These are phyloP conservation scores for Citrus medica DNA, from an alignment of 345 rosid genomes.

Conservation along the genomic window DNA sequence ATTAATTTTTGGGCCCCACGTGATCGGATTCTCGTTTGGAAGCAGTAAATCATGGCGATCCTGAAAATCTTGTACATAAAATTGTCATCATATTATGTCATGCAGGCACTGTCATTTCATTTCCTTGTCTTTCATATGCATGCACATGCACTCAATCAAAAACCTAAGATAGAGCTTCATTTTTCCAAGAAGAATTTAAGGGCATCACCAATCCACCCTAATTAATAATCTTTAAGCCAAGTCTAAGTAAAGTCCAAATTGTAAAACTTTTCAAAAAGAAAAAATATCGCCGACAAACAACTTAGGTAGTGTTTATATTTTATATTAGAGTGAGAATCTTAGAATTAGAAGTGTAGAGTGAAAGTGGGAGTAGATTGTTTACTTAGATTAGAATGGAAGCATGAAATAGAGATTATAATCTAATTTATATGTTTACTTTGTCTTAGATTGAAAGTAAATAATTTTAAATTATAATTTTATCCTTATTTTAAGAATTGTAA, in stretches of 20 bases:
- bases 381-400: accelerated
- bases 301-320: too few relatives aligned
- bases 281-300: background rate
- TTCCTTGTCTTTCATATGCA: background rate
- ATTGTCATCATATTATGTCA: background rate
- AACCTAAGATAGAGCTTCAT: background rate
- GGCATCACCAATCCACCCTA: background rate
- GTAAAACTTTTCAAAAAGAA: background rate
- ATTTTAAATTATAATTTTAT: too few relatives aligned
- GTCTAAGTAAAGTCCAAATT: slow-evolving; percentile 11
- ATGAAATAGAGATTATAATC: too few relatives aligned
- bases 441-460: too few relatives aligned
- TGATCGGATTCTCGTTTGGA: background rate
- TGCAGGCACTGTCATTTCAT: slow-evolving; percentile 6
- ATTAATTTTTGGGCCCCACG: slow-evolving; percentile 1
- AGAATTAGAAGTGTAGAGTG: too few relatives aligned
- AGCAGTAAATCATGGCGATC: background rate
- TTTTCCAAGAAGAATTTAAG: background rate
- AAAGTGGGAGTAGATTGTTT: too few relatives aligned
- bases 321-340: too few relatives aligned
- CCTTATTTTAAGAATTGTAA: too few relatives aligned
- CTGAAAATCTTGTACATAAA: background rate
- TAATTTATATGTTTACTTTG: too few relatives aligned
- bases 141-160: background rate
- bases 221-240: background rate